phyloP scores from a whole-genome alignment of 208 protist species.

The Acanthamoeba healyi region DNA sequence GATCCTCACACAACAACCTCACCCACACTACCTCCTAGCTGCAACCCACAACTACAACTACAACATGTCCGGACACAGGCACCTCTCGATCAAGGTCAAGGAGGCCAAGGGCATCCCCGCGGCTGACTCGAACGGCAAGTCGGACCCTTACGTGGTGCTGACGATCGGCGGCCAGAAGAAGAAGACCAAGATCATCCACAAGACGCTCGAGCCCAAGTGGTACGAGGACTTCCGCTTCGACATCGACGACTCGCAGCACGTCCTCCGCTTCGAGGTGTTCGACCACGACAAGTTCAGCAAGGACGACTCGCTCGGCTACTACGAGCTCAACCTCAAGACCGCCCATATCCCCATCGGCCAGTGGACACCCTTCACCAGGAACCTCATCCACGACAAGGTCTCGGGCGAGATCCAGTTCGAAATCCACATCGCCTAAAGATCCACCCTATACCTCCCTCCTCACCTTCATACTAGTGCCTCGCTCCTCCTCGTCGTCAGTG shows the following conservation, averaged over 20 bases:
- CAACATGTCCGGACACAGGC: slow-evolving; percentile 50
- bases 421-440: slow-evolving; percentile 18
- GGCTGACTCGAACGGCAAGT: slow-evolving; percentile 57
- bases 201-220: slow-evolving; percentile 64
- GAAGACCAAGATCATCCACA: slow-evolving; percentile 66
- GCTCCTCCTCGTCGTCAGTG: too few relatives aligned
- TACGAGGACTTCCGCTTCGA: slow-evolving; percentile 68
- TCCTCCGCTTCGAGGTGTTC: slow-evolving; percentile 50
- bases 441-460: too few relatives aligned
- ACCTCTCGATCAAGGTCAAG: slow-evolving; percentile 17
- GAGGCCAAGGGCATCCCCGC: slow-evolving; percentile 59
- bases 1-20: too few relatives aligned
- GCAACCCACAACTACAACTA: slow-evolving; percentile 9
- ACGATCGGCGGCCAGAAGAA: slow-evolving; percentile 60
- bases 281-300: slow-evolving; percentile 74
- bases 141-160: slow-evolving; percentile 4
- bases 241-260: slow-evolving; percentile 18
- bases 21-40: too few relatives aligned
- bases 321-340: slow-evolving; percentile 57
- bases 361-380: slow-evolving; percentile 44
- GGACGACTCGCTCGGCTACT: slow-evolving; percentile 72
- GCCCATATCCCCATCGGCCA: slow-evolving; percentile 42
- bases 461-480: too few relatives aligned
- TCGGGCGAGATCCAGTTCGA: slow-evolving; percentile 31
- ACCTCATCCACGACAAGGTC: slow-evolving; percentile 47